phyloP scores from a whole-genome alignment of 2,329 filamentous ascomycete species.

The Penicillium oxalicum region DNA sequence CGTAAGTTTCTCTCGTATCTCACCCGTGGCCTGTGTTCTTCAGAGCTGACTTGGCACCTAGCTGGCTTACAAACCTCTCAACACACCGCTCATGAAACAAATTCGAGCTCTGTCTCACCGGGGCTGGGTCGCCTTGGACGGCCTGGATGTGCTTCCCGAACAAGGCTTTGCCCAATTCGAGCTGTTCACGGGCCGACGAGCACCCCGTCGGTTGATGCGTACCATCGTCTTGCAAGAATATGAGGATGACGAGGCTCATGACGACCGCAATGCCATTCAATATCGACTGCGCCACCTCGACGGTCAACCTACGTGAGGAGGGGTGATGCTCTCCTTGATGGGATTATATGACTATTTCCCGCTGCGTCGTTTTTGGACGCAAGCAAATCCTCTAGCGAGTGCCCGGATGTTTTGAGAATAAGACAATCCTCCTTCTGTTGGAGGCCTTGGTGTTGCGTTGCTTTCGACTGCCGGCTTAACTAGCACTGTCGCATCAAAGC shows the following conservation, averaged over 20 bases:
- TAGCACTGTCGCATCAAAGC: too few species aligned
- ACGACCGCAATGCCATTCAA: conserved; percentile 26
- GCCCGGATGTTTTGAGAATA: too few species aligned
- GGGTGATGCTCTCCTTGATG: background rate
- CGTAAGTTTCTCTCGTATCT: conserved; percentile 19
- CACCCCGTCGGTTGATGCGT: conserved; percentile 34
- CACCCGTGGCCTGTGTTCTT: too few species aligned
- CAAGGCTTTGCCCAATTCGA: conserved; percentile 39
- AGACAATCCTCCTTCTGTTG: too few species aligned
- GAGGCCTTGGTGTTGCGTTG: too few species aligned
- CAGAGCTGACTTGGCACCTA: conserved; percentile 10
- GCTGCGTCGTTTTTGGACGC: too few species aligned
- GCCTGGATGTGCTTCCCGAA: conserved; percentile 36
- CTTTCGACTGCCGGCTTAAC: too few species aligned
- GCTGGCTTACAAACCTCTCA: conserved; percentile 38
- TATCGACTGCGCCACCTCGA: conserved; percentile 28
- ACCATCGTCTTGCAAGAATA: conserved; percentile 33
- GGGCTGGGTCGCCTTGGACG: conserved; percentile 37
- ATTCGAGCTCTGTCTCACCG: conserved; percentile 32
- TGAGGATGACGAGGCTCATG: conserved; percentile 29
- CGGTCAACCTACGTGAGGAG: conserved; percentile 27
- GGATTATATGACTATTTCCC: background rate
- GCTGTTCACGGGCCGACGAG: conserved; percentile 35
- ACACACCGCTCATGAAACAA: conserved; percentile 34
- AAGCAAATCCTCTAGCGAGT: too few species aligned